phyloP scores from a whole-genome alignment of 1,284 basidiomycete species.

The Rhodofomes roseus region DNA sequence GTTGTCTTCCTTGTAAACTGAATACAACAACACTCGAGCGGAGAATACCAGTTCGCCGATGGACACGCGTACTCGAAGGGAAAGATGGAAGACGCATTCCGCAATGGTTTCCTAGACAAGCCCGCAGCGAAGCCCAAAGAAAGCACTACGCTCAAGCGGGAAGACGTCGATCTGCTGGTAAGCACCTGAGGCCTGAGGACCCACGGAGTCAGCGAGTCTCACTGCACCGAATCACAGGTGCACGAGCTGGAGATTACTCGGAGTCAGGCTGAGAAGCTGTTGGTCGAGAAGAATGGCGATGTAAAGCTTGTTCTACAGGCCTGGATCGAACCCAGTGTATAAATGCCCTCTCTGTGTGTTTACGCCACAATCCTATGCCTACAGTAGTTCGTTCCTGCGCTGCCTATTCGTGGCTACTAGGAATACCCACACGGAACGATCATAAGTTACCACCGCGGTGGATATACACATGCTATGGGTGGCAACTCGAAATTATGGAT shows the following conservation, averaged over 20 bases:
- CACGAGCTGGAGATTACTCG: slow-evolving; percentile 62
- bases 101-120: slow-evolving; percentile 55
- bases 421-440: too few relatives aligned
- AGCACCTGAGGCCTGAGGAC: background rate
- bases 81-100: slow-evolving; percentile 61
- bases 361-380: too few relatives aligned
- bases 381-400: too few relatives aligned
- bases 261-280: slow-evolving; percentile 52
- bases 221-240: slow-evolving; percentile 34
- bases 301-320: slow-evolving; percentile 27
- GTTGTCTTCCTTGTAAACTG: slow-evolving; percentile 18
- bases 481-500: background rate
- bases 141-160: slow-evolving; percentile 40
- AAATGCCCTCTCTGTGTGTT: background rate
- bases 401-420: too few relatives aligned
- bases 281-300: slow-evolving; percentile 40
- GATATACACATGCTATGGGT: too few relatives aligned
- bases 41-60: slow-evolving; percentile 48
- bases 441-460: too few relatives aligned
- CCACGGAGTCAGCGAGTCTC: background rate
- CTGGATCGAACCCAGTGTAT: slow-evolving; percentile 16
- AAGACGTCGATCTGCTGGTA: slow-evolving; percentile 61
- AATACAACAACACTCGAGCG: background rate
- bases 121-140: slow-evolving; percentile 42
- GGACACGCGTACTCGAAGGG: slow-evolving; percentile 64